Evolutionary conservation across 495 filamentous ascomycete genomes (phyloP), one percentile per base, ranked within the genome.

Genomic region (Poronia punctata): DNA sequence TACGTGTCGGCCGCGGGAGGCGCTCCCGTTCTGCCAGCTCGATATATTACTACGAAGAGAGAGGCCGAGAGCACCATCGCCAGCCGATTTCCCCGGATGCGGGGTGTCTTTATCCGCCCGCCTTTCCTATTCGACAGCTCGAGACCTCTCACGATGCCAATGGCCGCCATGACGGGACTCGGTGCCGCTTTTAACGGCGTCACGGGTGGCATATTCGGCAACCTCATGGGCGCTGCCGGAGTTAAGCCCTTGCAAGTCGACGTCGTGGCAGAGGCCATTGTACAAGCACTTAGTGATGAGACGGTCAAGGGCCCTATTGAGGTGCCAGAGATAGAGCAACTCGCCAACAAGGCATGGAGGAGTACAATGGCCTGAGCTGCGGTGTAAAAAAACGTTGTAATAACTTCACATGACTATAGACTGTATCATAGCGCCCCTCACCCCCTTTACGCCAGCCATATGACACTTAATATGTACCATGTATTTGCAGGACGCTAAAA

Each of bases 31-130:
- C 72, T 98, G 36, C 92, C 92, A 15, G 52, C 61, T 7, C 75
- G 92, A 52, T 98, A 98, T 53, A 88, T 98, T 53, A 77, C 72
- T 18, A 95, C 90, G 12, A 98, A 98, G 61, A 66, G 92, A 33
- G 86, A 94, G 55, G 92, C 92, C 11, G 92, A 98, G 67, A 72
- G 71, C 23, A 74, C 78, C 7, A 90, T 98, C 49, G 65, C 79
- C 20, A 67, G 74, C 14, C 70, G 71, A 32, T 84, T 93, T 42
- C 80, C 85, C 0, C 60, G 67, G 19, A 78, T 96, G 74, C 77
- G 92, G 14, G 74, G 69, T 28, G 67, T 97, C 24, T 95, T 95
- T 56, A 66, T 95, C 36, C 76, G 90, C 10, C 76, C 93, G n/a
- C 78, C 78, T 4, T 87, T 97, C 57, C 68, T 98, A 64, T 98